Base-by-base conservation (phyloP, 345 rosid genomes). In the Salix viminalis region DNA sequence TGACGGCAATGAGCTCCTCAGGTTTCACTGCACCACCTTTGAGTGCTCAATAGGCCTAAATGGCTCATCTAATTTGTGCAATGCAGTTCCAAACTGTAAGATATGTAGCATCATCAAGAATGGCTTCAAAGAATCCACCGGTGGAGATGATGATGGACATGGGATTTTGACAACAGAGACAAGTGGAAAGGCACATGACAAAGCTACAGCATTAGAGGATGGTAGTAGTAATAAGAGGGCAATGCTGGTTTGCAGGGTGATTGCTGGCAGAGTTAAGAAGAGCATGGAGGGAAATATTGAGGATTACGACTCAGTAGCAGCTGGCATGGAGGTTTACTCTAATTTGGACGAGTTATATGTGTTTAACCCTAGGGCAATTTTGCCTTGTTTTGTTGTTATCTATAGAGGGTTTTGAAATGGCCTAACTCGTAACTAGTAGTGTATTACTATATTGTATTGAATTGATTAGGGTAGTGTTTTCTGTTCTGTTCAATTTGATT, bases 351-450 rank as follows among this genome's bases (percentile, higher is more conserved):
- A 91, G 81, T 46, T 92, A 77, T 84, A 80, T 74, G 94, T 90
- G 70, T 89, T 88, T 65, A 87, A 91, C 74, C 87, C 87, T 4
- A 89, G 65, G 84, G 91, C 94, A 23, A 91, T 91, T 54, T 81
- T 91, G 84, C 97, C 97, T 81, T 91, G 94, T 78, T 91, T 91
- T 87, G 94, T 91, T 80, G 97, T 90, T 39, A 85, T 91, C 84
- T 91, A 91, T 24, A 70, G 85, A 26, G 89, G 92, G 6, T 82
- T 85, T 71, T 87, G 79, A 79, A 65, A 5, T 24, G 39, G 24
- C 18, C n/a, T 21, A 23, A 21, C 34, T 41, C 73, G 46, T 42
- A 42, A 37, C 15, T 46, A 10, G 1, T 16, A 50, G 48, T 42
- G 42, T 28, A 24, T 26, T 48, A 50, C 36, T 42, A 76, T 28